Conservation (phyloP, 805 yeast genomes). For the Wickerhamiella shivajii region DNA sequence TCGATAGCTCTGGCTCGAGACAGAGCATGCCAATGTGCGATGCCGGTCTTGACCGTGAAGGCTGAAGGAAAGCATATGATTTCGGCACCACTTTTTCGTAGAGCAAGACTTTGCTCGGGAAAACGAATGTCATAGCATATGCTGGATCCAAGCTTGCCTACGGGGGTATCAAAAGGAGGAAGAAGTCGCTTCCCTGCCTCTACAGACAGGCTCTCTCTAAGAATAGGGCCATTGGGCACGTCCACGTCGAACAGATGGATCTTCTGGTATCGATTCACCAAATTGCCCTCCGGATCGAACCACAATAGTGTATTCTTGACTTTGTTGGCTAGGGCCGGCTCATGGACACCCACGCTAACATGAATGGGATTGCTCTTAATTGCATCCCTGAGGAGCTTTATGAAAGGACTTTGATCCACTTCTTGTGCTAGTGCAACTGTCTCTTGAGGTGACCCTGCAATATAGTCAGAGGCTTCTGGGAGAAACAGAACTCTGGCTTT, state of each 20-base stretch:
- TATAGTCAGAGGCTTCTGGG: constrained; percentile 89
- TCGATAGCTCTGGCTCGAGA: constrained; percentile 81
- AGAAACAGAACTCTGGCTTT: constrained; percentile 61
- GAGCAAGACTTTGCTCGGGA: constrained; percentile 59
- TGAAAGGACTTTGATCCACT: constrained; percentile 30
- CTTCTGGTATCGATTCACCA: constrained; percentile 63
- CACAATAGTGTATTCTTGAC: constrained; percentile 64
- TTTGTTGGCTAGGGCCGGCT: constrained; percentile 41
- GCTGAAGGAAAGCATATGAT: constrained; percentile 79
- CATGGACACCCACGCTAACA: constrained; percentile 82
- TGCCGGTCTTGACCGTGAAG: constrained; percentile 82
- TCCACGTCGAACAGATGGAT: constrained; percentile 83
- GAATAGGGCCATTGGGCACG: constrained; percentile 61
- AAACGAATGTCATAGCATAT: constrained; percentile 75
- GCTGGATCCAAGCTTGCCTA: constrained; percentile 31
- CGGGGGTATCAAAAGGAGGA: constrained; percentile 42
- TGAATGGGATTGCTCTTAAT: constrained; percentile 30
- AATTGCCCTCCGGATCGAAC: constrained; percentile 48
- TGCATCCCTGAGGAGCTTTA: constrained; percentile 32
- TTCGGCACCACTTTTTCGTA: constrained; percentile 59
- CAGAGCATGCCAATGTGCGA: constrained; percentile 73
- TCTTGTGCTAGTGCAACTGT: constrained; percentile 44
- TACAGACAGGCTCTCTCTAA: constrained; percentile 65
- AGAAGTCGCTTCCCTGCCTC: constrained; percentile 54
- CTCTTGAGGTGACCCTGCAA: constrained; percentile 55